Conservation (phyloP, 306 rosid species). For the Trichosanthes cucumerina region DNA sequence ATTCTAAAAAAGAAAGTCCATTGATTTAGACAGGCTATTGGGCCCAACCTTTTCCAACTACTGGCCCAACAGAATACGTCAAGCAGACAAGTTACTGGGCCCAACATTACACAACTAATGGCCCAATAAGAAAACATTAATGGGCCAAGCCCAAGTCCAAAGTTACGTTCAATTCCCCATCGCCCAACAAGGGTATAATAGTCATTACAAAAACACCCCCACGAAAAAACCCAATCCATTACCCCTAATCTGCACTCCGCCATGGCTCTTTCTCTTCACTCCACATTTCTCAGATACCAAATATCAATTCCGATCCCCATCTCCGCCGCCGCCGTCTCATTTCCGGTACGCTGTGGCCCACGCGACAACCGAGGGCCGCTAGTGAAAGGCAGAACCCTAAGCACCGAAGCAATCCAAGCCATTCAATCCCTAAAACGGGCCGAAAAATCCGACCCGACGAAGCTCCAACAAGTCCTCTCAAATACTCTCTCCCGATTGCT, state of each 20-base stretch:
- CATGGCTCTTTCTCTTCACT: constrained; percentile 51
- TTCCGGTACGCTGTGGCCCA: constrained; percentile 58
- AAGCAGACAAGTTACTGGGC: background rate
- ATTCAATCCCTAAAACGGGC: constrained; percentile 72
- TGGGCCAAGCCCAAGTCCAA: background rate
- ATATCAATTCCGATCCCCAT: background rate
- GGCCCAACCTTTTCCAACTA: background rate
- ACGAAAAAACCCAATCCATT: background rate
- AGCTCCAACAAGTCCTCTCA: constrained; percentile 23
- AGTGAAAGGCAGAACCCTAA: constrained; percentile 63
- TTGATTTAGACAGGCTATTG: background rate
- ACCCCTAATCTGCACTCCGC: background rate
- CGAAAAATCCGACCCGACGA: constrained; percentile 37
- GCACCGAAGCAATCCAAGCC: constrained; percentile 96
- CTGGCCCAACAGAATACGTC: background rate
- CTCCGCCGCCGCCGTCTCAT: constrained; percentile 9
- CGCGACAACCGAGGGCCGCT: constrained; percentile 83
- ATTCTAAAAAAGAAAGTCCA: too few species aligned
- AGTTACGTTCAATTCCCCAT: background rate
- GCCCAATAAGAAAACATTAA: background rate
- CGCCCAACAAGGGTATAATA: background rate
- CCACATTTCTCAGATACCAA: constrained; percentile 35
- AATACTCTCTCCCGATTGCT: constrained; percentile 56
- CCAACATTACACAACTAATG: background rate
- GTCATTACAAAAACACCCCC: background rate